These are phyloP conservation scores for Vigna mungo DNA, from an alignment of 306 rosid species.

Conservation along the genomic window DNA sequence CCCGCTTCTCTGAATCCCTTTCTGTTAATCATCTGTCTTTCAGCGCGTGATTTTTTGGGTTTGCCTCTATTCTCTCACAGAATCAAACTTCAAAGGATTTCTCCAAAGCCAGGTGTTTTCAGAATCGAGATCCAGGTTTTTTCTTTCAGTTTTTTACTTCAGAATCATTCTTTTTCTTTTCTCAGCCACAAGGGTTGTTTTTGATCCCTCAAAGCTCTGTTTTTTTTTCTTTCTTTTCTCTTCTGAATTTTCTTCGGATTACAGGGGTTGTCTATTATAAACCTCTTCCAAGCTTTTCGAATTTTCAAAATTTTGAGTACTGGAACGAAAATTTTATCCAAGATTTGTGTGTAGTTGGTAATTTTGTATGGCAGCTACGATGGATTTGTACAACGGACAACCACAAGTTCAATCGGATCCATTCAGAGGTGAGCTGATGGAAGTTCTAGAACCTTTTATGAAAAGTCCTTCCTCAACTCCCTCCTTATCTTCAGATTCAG, in stretches of 20 bases:
- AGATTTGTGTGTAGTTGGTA: slow-evolving; percentile 31
- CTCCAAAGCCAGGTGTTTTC: slow-evolving; percentile 91
- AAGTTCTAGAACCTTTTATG: slow-evolving; percentile 95
- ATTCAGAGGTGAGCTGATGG: slow-evolving; percentile 84
- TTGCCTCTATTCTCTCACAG: slow-evolving; percentile 54
- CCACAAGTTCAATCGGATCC: slow-evolving; percentile 58
- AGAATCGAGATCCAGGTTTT: slow-evolving; percentile 94
- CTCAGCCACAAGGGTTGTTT: slow-evolving; percentile 77
- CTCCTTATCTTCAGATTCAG: slow-evolving; percentile 27
- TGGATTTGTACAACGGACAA: slow-evolving; percentile 63
- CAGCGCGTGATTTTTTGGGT: slow-evolving; percentile 71
- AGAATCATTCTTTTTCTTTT: slow-evolving; percentile 1
- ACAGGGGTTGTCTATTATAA: slow-evolving; percentile 84
- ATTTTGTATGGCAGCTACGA: slow-evolving; percentile 59
- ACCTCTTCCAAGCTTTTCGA: slow-evolving; percentile 56
- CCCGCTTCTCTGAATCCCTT: slow-evolving; percentile 99
- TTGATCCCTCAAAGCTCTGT: slow-evolving; percentile 63
- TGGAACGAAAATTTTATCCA: slow-evolving; percentile 48
- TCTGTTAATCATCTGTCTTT: slow-evolving; percentile 99
- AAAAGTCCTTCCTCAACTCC: slow-evolving; percentile 63
- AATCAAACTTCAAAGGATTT: slow-evolving; percentile 69
- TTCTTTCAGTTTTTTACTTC: neutral
- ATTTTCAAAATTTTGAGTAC: slow-evolving; percentile 26
- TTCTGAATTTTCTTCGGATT: slow-evolving; percentile 18
- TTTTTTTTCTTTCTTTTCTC: neutral